Evolutionary conservation across 1,284 basidiomycete species (phyloP).

Genomic region (Phlebopus sp.): DNA sequence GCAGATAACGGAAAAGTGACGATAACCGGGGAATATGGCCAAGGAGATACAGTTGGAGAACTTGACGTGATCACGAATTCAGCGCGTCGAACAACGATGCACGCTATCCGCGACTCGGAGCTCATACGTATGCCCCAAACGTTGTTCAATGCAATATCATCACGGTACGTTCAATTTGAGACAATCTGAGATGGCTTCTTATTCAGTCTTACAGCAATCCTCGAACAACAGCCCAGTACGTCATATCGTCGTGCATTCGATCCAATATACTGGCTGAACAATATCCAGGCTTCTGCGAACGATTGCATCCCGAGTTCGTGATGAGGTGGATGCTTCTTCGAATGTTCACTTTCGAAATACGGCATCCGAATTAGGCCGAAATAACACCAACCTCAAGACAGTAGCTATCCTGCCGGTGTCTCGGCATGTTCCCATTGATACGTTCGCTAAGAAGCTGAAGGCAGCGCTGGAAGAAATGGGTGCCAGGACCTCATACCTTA

Average conservation of each 20-base stretch:
- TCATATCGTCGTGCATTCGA: conserved; percentile 6
- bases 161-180: conserved; percentile 49
- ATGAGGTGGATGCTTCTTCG: conserved; percentile 69
- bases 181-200: background rate
- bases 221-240: conserved; percentile 89
- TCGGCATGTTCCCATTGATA: conserved; percentile 81
- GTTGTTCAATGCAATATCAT: conserved; percentile 94
- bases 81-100: conserved; percentile 86
- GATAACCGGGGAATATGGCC: conserved; percentile 92
- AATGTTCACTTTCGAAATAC: conserved; percentile 44
- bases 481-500: conserved; percentile 84
- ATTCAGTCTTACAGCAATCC: conserved; percentile 67
- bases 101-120: conserved; percentile 98
- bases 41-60: conserved; percentile 85
- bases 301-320: conserved; percentile 89
- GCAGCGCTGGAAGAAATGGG: conserved; percentile 85
- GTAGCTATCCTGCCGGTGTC: conserved; percentile 84
- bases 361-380: conserved; percentile 60
- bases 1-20: conserved; percentile 70
- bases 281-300: conserved; percentile 71
- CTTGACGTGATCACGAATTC: conserved; percentile 97
- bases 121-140: conserved; percentile 98
- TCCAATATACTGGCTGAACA: conserved; percentile 6
- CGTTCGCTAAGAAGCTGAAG: conserved; percentile 88
- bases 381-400: conserved; percentile 92